A percentile compares a stretch with the other conserved stretches of the same genome.
Conservation (phyloP, 2,329 filamentous ascomycete genomes). For the Aspergillus tanneri region DNA sequence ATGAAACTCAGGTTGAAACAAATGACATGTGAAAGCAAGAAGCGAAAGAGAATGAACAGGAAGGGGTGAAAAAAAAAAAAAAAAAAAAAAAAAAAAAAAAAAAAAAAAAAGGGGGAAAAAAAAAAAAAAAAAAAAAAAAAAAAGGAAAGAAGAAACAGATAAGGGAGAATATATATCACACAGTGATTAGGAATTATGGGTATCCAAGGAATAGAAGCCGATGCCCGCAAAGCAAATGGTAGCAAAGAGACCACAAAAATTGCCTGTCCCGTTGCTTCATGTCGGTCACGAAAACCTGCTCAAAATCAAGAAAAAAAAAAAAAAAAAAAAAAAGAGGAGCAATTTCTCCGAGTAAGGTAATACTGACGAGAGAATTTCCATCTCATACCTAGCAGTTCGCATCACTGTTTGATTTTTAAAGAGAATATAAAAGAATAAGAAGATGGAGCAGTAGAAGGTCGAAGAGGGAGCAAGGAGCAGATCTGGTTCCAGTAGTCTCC, state of each 20-base stretch:
- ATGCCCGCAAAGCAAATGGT: constrained; percentile 17
- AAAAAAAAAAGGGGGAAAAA: not conserved
- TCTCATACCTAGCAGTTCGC: not conserved
- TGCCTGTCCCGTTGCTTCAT: too few relatives aligned
- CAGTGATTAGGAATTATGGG: constrained; percentile 26
- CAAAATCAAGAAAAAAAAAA: constrained; percentile 10
- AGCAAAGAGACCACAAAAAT: not conserved
- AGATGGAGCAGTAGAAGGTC: constrained; percentile 1
- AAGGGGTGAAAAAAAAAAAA: constrained; percentile 8
- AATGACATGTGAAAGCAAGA: not conserved
- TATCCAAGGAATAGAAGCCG: constrained; percentile 26
- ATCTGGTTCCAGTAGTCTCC: too few relatives aligned
- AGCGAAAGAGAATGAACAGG: not conserved
- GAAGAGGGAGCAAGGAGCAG: not conserved
- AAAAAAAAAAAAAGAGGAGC: constrained; percentile 16
- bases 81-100: constrained; percentile 11
- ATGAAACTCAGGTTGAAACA: constrained; percentile 6
- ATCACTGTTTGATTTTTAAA: constrained; percentile 5
- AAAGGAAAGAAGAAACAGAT: constrained; percentile 8
- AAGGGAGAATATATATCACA: constrained; percentile 18
- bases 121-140: constrained; percentile 8
- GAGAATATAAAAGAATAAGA: constrained; percentile 17
- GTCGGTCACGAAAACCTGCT: constrained; percentile 16
- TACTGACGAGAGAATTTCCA: constrained; percentile 14
- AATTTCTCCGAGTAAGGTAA: too few relatives aligned